These are phyloP conservation scores for Ceraceosorus bombacis DNA, from an alignment of 1,284 basidiomycete species.

Conservation along the genomic window DNA sequence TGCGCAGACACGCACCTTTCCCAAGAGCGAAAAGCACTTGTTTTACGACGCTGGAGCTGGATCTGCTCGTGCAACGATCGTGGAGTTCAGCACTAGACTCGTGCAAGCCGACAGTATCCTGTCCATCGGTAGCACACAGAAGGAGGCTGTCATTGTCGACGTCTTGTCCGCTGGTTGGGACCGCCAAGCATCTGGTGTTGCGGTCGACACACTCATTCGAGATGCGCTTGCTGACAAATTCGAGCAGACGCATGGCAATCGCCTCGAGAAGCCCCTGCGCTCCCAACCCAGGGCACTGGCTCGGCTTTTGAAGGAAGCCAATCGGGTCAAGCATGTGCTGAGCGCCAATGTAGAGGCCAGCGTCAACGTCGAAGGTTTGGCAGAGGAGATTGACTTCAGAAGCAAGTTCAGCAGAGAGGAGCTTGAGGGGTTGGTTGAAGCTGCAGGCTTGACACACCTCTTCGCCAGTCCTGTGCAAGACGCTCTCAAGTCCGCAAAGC, in stretches of 20 bases:
- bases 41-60: conserved; percentile 91
- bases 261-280: conserved; percentile 34
- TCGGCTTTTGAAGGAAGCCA: conserved; percentile 87
- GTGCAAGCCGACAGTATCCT: conserved; percentile 39
- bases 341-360: conserved; percentile 80
- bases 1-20: conserved; percentile 85
- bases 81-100: conserved; percentile 57
- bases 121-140: conserved; percentile 54
- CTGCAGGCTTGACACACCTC: conserved; percentile 20
- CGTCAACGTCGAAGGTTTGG: conserved; percentile 73
- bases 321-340: conserved; percentile 80
- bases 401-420: conserved; percentile 65
- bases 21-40: conserved; percentile 66
- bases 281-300: conserved; percentile 77
- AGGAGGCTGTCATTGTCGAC: conserved; percentile 65
- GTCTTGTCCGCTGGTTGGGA: conserved; percentile 75
- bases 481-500: conserved; percentile 63
- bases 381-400: conserved; percentile 83
- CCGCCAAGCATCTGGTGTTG: conserved; percentile 67
- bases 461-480: conserved; percentile 56
- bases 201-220: conserved; percentile 73
- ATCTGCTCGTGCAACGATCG: conserved; percentile 76
- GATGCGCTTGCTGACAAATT: conserved; percentile 74
- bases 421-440: conserved; percentile 59
- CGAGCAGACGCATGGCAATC: conserved; percentile 57